Conservation (phyloP, 257 asterid species). For the Misopates orontium region DNA sequence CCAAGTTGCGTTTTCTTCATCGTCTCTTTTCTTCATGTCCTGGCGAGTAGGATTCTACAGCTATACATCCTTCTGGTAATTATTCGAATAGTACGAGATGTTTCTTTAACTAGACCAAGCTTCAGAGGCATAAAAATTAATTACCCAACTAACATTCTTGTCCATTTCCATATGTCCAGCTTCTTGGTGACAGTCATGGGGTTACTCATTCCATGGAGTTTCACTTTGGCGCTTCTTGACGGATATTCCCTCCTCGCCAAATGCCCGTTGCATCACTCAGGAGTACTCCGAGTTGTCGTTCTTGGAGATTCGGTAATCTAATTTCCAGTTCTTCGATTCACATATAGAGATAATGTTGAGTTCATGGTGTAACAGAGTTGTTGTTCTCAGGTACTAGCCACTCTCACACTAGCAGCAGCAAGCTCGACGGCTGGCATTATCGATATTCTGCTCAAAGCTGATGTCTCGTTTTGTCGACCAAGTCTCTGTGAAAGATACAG, state of each 20-base stretch:
- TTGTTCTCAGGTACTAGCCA: conserved; percentile 50
- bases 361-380: conserved; percentile 23
- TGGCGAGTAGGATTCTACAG: conserved; percentile 65
- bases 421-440: conserved; percentile 65
- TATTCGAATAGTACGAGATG: too few species aligned
- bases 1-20: conserved; percentile 58
- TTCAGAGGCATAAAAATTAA: too few species aligned
- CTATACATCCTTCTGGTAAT: conserved; percentile 80
- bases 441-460: conserved; percentile 57
- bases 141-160: background rate
- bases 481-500: conserved; percentile 54
- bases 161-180: conserved; percentile 35
- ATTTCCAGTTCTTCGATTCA: conserved; percentile 18
- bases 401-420: conserved; percentile 69
- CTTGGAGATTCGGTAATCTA: conserved; percentile 69
- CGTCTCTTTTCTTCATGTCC: conserved; percentile 73
- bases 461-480: conserved; percentile 56
- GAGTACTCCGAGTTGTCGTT: conserved; percentile 54
- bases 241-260: conserved; percentile 54
- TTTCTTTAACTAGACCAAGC: too few species aligned
- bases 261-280: conserved; percentile 49
- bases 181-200: conserved; percentile 78
- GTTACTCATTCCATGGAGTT: conserved; percentile 79
- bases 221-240: conserved; percentile 65
- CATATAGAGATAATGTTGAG: background rate